Evolutionary conservation across 1,284 basidiomycete species (phyloP).

Genomic region (Psilocybe mexicana): DNA sequence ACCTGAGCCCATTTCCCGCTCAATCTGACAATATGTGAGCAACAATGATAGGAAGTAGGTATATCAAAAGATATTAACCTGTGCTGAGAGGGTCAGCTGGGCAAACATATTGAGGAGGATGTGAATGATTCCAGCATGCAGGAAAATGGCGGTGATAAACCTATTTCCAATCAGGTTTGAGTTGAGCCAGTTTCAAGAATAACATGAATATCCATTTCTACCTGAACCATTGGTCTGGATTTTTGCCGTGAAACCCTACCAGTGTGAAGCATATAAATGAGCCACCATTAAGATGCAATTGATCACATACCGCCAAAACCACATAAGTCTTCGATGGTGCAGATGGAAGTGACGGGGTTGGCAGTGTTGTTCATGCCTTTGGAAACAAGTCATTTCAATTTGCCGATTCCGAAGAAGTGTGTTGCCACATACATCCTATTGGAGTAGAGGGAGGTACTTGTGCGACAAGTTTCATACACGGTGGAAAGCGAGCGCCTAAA

Average conservation of each 20-base stretch:
- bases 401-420: background rate
- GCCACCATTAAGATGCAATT: background rate
- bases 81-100: conserved; percentile 77
- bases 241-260: conserved; percentile 58
- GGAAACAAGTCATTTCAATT: conserved; percentile 2
- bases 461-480: conserved; percentile 74
- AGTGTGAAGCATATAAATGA: background rate
- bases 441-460: conserved; percentile 59
- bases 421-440: conserved; percentile 59
- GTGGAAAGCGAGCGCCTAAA: conserved; percentile 89
- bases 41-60: background rate
- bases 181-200: background rate
- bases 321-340: conserved; percentile 83
- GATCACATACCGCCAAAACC: conserved; percentile 70
- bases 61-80: conserved; percentile 44
- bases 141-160: conserved; percentile 85
- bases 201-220: conserved; percentile 28
- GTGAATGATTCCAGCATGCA: conserved; percentile 92
- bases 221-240: conserved; percentile 88
- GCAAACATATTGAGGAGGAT: conserved; percentile 88
- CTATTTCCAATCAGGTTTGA: conserved; percentile 37
- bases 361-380: conserved; percentile 75
- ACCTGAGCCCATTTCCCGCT: conserved; percentile 83
- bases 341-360: conserved; percentile 69
- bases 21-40: conserved; percentile 51